phyloP scores from a whole-genome alignment of 208 protist genomes.

The Trypanosomatidae sp. region DNA sequence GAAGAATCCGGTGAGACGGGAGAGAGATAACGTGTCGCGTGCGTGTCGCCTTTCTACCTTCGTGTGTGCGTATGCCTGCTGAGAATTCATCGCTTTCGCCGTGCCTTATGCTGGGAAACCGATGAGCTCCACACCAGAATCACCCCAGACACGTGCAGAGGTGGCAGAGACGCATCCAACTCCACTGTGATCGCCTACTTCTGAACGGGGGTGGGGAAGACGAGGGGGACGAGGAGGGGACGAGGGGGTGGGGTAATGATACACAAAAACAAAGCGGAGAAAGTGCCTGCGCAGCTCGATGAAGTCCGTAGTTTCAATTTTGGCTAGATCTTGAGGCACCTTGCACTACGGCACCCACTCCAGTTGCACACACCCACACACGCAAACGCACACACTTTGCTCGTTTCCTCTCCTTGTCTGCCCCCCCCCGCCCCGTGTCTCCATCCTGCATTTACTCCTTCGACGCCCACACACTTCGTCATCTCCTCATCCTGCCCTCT shows the following conservation, averaged over 20 bases:
- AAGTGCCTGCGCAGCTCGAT: neutral
- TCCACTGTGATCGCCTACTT: neutral
- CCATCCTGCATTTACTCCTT: neutral
- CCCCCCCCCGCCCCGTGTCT: neutral
- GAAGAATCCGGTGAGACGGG: too few relatives aligned
- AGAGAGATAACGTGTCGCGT: too few relatives aligned
- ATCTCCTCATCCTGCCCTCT: neutral
- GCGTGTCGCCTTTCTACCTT: neutral
- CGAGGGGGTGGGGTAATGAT: neutral
- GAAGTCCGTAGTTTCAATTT: neutral
- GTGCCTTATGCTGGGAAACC: too few relatives aligned
- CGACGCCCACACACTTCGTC: neutral
- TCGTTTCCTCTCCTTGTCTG: neutral
- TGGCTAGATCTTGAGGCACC: neutral
- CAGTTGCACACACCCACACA: neutral
- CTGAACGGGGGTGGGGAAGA: neutral
- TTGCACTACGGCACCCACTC: neutral
- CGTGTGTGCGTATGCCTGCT: slow-evolving; percentile 4
- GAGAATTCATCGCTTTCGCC: too few relatives aligned
- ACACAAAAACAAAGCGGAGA: neutral
- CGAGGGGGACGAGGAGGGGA: neutral
- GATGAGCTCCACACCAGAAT: too few relatives aligned
- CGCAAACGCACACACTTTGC: neutral
- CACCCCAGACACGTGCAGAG: neutral
- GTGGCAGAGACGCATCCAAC: neutral